A percentile compares a stretch with the other conserved stretches of the same genome.
Conservation (phyloP, 2,329 filamentous ascomycete genomes). For the Whalleya microplaca region DNA sequence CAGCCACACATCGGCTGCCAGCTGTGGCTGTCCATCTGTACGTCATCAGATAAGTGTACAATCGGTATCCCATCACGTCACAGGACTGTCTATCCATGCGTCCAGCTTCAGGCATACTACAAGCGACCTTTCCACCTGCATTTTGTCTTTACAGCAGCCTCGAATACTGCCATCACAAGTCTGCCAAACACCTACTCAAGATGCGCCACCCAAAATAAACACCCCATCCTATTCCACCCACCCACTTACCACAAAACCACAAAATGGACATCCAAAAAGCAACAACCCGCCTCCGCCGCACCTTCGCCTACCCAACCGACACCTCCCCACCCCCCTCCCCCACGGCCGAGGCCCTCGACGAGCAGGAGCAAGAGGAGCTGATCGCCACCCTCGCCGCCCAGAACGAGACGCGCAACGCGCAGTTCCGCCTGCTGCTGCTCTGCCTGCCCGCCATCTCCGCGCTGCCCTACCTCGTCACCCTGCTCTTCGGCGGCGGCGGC, state of each 20-base stretch:
- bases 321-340: conserved; percentile 56
- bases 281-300: conserved; percentile 68
- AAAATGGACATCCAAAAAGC: conserved; percentile 4
- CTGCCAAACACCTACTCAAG: not conserved
- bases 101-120: not conserved
- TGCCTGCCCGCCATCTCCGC: conserved; percentile 60
- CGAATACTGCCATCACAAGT: no score
- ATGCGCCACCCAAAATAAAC: not conserved
- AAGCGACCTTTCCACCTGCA: not conserved
- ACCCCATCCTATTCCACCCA: not conserved
- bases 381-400: conserved; percentile 58
- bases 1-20: conserved; percentile 28
- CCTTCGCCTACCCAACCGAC: conserved; percentile 75
- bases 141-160: no score
- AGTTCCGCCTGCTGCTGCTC: conserved; percentile 62
- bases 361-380: conserved; percentile 66
- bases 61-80: not conserved
- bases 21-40: conserved; percentile 17
- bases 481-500: conserved; percentile 40
- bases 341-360: conserved; percentile 44
- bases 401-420: conserved; percentile 61
- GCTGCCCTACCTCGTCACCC: conserved; percentile 56
- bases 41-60: conserved; percentile 8
- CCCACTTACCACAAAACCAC: conserved; percentile 1
- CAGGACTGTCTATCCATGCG: not conserved